phyloP scores from a whole-genome alignment of 2,329 filamentous ascomycete genomes.

The Pseudopyricularia javanii region DNA sequence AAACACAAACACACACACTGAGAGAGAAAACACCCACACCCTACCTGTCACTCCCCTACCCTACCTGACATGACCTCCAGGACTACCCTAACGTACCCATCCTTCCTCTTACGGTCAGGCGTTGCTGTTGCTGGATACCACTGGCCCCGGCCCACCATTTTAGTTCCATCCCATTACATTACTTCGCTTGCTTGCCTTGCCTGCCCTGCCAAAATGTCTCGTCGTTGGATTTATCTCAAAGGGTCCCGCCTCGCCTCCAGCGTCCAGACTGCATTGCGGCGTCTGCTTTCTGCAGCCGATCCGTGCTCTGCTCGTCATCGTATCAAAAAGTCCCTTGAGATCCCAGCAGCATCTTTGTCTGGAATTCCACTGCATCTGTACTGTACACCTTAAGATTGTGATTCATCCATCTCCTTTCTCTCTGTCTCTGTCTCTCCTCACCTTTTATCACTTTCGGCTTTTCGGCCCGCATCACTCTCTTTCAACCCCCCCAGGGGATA shows the following conservation, averaged over 20 bases:
- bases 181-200: slow-evolving; percentile 4
- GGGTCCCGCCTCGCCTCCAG: slow-evolving; percentile 1
- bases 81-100: background rate
- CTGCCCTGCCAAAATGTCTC: no score
- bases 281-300: slow-evolving; percentile 16
- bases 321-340: background rate
- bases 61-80: no score
- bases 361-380: no score
- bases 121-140: background rate
- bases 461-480: no score
- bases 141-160: background rate
- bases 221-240: slow-evolving; percentile 15
- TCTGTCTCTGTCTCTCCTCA: no score
- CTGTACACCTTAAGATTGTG: no score
- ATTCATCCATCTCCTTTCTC: no score
- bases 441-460: no score
- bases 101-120: background rate
- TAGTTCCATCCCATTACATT: background rate
- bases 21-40: background rate
- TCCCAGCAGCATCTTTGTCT: background rate
- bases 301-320: background rate
- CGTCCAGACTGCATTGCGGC: slow-evolving; percentile 16
- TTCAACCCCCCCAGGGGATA: background rate
- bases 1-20: no score
- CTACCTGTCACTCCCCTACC: background rate